Conservation (phyloP, 768 basidiomycete species). For the Lactifluus volemus region DNA sequence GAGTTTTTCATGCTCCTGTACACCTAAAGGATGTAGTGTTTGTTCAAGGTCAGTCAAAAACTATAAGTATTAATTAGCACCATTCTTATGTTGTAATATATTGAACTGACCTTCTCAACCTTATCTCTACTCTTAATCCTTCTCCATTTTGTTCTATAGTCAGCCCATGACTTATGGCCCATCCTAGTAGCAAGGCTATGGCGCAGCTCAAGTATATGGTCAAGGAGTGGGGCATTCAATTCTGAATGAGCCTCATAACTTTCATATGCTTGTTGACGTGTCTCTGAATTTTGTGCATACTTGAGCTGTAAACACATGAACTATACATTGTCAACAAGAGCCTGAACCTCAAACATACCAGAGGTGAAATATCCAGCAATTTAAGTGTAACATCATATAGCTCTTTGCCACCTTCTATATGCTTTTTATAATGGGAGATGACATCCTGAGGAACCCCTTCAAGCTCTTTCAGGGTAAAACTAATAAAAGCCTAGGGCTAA, state of each 20-base stretch:
- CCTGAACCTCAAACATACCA: conserved; percentile 37
- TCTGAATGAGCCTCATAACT: conserved; percentile 60
- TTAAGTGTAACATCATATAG: conserved; percentile 72
- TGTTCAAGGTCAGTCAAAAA: conserved; percentile 71
- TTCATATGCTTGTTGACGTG: conserved; percentile 56
- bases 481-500: conserved; percentile 42
- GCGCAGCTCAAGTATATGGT: conserved; percentile 59
- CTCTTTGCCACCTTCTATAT: conserved; percentile 46
- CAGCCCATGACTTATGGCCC: conserved; percentile 74
- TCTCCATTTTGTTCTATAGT: conserved; percentile 75
- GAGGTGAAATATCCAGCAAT: conserved; percentile 72
- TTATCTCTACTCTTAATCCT: conserved; percentile 69
- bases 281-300: conserved; percentile 62
- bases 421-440: conserved; percentile 67
- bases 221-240: conserved; percentile 62
- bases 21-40: conserved; percentile 65
- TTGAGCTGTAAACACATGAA: conserved; percentile 46
- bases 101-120: conserved; percentile 41
- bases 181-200: conserved; percentile 59
- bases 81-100: neutral
- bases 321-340: neutral
- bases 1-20: conserved; percentile 56
- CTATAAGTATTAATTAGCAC: conserved; percentile 27
- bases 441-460: conserved; percentile 77
- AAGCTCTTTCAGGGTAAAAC: conserved; percentile 64